Conservation (phyloP, 2,329 filamentous ascomycete genomes). For the Calonectria pauciramosa region DNA sequence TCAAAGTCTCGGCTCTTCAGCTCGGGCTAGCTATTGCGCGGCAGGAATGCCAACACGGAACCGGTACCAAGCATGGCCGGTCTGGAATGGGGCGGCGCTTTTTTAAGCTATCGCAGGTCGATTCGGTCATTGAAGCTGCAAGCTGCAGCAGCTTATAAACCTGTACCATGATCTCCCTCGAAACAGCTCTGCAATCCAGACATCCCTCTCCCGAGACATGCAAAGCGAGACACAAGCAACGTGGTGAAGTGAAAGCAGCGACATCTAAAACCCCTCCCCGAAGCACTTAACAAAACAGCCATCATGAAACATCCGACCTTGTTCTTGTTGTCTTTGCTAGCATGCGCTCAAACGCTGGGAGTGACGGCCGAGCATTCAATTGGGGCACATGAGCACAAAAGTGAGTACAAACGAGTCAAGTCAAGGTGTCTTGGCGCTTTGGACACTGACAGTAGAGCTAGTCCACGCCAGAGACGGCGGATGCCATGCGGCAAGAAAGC, state of each 20-base stretch:
- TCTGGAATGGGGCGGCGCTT: constrained; percentile 4
- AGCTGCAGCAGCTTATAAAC: constrained; percentile 2
- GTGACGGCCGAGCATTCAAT: not conserved
- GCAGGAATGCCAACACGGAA: constrained; percentile 2
- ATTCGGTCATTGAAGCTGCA: not conserved
- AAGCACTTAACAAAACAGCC: not conserved
- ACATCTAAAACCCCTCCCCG: not conserved
- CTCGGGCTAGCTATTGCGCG: not conserved
- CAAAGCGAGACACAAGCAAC: not conserved
- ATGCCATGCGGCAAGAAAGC: not conserved
- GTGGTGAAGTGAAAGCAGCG: constrained; percentile 4
- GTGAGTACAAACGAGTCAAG: constrained; percentile 7
- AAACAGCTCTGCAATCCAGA: not conserved
- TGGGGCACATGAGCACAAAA: not conserved
- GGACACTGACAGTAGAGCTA: not conserved
- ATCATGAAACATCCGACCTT: constrained; percentile 13
- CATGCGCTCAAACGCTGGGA: constrained; percentile 3
- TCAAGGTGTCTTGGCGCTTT: not conserved
- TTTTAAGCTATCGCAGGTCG: not conserved
- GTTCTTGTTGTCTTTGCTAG: constrained; percentile 9
- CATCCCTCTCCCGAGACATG: not conserved
- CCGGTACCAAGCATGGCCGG: not conserved
- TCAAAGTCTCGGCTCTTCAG: not conserved
- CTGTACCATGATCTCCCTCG: constrained; percentile 6
- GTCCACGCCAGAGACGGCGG: not conserved